Percentiles rank a stretch among this genome's conserved stretches.
Evolutionary conservation across 805 yeast species (phyloP).

Genomic region (Torulaspora franciscae): DNA sequence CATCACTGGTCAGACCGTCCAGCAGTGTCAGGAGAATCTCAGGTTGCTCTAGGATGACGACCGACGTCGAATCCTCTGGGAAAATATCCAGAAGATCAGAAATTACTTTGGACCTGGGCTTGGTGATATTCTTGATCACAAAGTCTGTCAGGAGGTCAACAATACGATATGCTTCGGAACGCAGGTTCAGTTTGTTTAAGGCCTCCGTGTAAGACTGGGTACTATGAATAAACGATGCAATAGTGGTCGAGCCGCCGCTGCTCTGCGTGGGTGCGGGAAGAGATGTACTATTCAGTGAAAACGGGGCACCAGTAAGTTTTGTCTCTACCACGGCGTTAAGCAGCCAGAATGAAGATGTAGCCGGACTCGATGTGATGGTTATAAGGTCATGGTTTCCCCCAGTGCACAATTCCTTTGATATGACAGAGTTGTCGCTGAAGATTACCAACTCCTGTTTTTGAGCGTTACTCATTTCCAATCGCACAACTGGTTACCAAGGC

Average conservation of each 20-base stretch:
- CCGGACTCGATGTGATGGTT: conserved; percentile 41
- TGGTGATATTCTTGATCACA: conserved; percentile 40
- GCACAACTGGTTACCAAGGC: not conserved
- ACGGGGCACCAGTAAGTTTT: conserved; percentile 41
- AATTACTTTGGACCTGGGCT: conserved; percentile 73
- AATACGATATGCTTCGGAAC: conserved; percentile 27
- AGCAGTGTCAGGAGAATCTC: conserved; percentile 30
- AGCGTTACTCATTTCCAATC: conserved; percentile 13
- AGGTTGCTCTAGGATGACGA: conserved; percentile 32
- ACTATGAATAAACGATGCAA: conserved; percentile 32
- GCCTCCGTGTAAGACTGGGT: conserved; percentile 17
- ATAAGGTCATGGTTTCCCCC: conserved; percentile 29
- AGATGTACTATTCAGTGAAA: conserved; percentile 38
- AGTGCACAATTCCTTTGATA: conserved; percentile 25
- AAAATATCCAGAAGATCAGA: conserved; percentile 64
- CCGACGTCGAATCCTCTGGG: conserved; percentile 31
- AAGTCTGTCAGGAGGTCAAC: conserved; percentile 47
- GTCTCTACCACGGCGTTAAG: conserved; percentile 51
- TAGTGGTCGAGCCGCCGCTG: conserved; percentile 22
- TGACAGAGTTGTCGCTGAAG: conserved; percentile 47
- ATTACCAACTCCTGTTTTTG: conserved; percentile 58
- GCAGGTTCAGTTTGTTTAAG: conserved; percentile 24
- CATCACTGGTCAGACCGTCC: conserved; percentile 27
- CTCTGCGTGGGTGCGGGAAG: conserved; percentile 18
- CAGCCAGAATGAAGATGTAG: conserved; percentile 65